Evolutionary conservation across 306 rosid genomes (phyloP), one percentile per base, ranked within the genome.

Genomic region (Clitoria ternatea): DNA sequence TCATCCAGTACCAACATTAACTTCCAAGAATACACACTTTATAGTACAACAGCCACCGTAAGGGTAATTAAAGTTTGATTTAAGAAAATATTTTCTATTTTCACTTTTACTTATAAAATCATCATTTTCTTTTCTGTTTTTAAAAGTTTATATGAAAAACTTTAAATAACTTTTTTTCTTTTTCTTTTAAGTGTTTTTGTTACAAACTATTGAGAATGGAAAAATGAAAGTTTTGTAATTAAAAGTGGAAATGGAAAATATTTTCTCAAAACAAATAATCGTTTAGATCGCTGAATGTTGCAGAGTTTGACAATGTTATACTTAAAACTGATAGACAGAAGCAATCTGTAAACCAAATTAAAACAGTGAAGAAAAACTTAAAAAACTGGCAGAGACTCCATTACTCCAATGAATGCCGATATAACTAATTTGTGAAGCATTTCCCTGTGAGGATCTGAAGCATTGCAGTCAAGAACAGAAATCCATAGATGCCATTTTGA

Each of bases 1-100:
- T 79, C 67, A 60, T 57, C 65, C 75, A 74, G 63, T 18, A 87
- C 23, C 56, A 74, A 27, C 63, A 77, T 79, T 66, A 76, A 29
- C 47, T 48, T 60, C 49, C 3, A 66, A 43, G 49, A 78, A 61
- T 30, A 68, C 70, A 27, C 19, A 65, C 15, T 18, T 17, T 27
- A 40, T 44, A 33, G 36, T 30, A 43, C 11, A 68, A 42, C 72
- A 50, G 49, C 52, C 49, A 36, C 23, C 0, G 53, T 40, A 67
- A 27, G 36, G n/a, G n/a, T n/a, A n/a, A n/a, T n/a, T n/a, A n/a
- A n/a, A n/a, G n/a, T n/a, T n/a, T n/a, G n/a, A n/a, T n/a, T n/a
- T n/a, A n/a, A n/a, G n/a, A n/a, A n/a, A n/a, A n/a, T n/a, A n/a
- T n/a, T n/a, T n/a, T n/a, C n/a, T n/a, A n/a, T n/a, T n/a, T n/a